Percentiles rank a stretch among this genome's conserved stretches.
Conservation (phyloP, 345 rosid genomes). For the Eucalyptus pauciflora region DNA sequence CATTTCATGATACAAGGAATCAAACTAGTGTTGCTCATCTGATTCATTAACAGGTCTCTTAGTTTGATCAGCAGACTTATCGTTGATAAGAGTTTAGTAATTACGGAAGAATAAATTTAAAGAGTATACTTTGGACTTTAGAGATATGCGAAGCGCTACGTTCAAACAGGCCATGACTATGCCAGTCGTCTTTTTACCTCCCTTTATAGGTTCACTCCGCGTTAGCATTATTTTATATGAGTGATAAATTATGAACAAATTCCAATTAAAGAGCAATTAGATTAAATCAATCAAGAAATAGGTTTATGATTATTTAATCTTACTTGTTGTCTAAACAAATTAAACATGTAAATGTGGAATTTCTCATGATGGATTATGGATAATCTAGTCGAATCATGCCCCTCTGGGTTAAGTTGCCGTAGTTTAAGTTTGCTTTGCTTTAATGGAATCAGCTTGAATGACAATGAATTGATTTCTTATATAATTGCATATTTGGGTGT, state of each 20-base stretch:
- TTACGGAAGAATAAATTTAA: neutral
- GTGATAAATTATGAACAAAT: neutral
- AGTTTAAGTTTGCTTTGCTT: neutral
- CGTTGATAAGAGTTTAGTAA: neutral
- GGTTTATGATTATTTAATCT: neutral
- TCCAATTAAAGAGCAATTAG: neutral
- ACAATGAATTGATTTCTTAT: neutral
- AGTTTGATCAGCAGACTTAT: neutral
- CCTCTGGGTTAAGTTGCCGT: neutral
- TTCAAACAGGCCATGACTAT: neutral
- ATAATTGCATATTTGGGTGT: neutral
- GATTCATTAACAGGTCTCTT: neutral
- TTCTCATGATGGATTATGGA: neutral
- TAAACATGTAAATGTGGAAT: neutral
- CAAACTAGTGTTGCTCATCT: neutral
- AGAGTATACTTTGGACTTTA: neutral
- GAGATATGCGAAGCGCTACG: neutral
- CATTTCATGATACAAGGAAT: too few relatives aligned
- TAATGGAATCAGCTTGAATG: neutral
- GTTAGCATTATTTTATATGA: neutral
- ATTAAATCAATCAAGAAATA: neutral
- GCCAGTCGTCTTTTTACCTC: neutral
- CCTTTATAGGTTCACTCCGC: neutral
- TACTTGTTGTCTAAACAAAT: neutral
- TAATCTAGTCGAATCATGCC: neutral